Conservation (phyloP, 2,329 filamentous ascomycete genomes). For the Botrytis galanthina region DNA sequence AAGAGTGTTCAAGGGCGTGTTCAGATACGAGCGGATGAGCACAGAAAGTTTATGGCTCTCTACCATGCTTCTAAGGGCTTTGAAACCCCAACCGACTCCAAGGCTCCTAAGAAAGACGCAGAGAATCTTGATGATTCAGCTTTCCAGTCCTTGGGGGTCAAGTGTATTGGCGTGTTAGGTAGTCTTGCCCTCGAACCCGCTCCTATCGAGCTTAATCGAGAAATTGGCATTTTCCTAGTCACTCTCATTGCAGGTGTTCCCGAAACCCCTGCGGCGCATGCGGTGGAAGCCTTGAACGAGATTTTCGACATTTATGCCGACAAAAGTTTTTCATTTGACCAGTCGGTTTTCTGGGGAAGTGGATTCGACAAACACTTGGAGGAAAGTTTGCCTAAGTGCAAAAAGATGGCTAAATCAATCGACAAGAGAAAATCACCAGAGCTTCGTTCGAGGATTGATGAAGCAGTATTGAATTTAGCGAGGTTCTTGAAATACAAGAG, state of each 20-base stretch:
- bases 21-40: conserved; percentile 52
- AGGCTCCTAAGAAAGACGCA: conserved; percentile 23
- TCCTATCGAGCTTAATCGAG: conserved; percentile 54
- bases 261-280: conserved; percentile 54
- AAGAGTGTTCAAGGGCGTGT: conserved; percentile 52
- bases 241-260: conserved; percentile 53
- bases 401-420: conserved; percentile 56
- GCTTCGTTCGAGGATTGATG: conserved; percentile 58
- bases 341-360: conserved; percentile 62
- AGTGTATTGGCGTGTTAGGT: conserved; percentile 65
- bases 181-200: conserved; percentile 58
- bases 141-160: conserved; percentile 60
- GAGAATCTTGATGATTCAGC: conserved; percentile 46
- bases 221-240: conserved; percentile 62
- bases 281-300: conserved; percentile 63
- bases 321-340: conserved; percentile 56
- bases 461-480: conserved; percentile 57
- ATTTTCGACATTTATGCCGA: conserved; percentile 67
- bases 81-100: conserved; percentile 27
- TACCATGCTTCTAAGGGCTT: conserved; percentile 57
- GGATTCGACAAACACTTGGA: conserved; percentile 59
- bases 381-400: conserved; percentile 51
- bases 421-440: conserved; percentile 59
- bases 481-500: conserved; percentile 65
- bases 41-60: conserved; percentile 62